A percentile compares a stretch with the other conserved stretches of the same genome.
Conservation (phyloP, 305 asterid species). For the Coffea humblotiana region DNA sequence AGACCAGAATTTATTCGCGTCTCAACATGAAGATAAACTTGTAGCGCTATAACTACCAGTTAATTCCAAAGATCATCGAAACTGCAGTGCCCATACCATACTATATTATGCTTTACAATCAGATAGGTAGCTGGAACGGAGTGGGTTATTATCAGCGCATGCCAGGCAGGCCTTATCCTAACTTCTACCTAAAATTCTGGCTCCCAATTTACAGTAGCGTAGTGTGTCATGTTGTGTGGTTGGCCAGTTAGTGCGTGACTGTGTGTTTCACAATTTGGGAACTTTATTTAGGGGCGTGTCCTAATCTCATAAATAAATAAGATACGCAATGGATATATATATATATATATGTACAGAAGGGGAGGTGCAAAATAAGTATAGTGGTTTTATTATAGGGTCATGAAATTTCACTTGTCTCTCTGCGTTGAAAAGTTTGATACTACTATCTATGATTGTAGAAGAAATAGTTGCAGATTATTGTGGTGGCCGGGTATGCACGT, state of each 20-base stretch:
- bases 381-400: not conserved
- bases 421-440: too few species aligned
- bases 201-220: slow-evolving; percentile 1
- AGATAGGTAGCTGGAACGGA: not conserved
- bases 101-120: not conserved
- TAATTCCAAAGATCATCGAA: not conserved
- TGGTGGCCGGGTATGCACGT: slow-evolving; percentile 40
- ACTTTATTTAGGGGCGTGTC: slow-evolving; percentile 23
- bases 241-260: slow-evolving; percentile 15
- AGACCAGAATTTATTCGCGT: not conserved
- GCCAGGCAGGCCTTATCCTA: slow-evolving; percentile 30
- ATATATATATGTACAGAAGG: not conserved
- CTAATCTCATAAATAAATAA: slow-evolving; percentile 12
- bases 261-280: slow-evolving; percentile 16
- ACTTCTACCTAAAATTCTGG: slow-evolving; percentile 24
- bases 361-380: not conserved
- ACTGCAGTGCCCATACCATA: slow-evolving; percentile 14
- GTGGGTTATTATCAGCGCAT: not conserved
- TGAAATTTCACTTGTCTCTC: too few species aligned
- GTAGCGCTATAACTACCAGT: not conserved
- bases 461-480: not conserved
- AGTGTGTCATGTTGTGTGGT: not conserved
- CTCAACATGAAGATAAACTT: not conserved
- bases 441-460: too few species aligned
- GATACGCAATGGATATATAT: slow-evolving; percentile 21